Percentiles rank a stretch among this genome's conserved stretches.
phyloP scores from a whole-genome alignment of 495 filamentous ascomycete genomes.

The Rostrohypoxylon terebratum region DNA sequence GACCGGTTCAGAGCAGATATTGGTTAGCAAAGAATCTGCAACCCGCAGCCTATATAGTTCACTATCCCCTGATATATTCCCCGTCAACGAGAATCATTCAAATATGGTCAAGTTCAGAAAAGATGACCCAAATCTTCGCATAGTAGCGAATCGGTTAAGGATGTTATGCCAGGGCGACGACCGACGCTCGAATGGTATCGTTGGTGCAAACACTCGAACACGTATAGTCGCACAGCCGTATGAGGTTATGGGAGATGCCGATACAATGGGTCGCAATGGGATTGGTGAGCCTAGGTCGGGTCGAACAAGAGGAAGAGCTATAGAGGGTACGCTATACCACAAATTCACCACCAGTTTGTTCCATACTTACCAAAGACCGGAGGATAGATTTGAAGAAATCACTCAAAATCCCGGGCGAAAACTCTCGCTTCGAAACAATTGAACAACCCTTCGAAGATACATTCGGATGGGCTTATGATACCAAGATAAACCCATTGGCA shows the following conservation, averaged over 20 bases:
- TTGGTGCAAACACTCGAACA: background rate
- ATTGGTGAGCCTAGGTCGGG: no score
- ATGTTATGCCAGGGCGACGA: background rate
- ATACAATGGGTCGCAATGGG: no score
- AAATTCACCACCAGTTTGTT: background rate
- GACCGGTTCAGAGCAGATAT: conserved; percentile 22
- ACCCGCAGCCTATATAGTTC: conserved; percentile 26
- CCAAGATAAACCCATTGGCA: background rate
- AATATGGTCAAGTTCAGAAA: conserved; percentile 37
- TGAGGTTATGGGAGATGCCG: background rate
- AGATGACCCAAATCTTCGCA: background rate
- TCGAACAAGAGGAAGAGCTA: no score
- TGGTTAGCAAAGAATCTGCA: conserved; percentile 37
- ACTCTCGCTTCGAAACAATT: conserved; percentile 13
- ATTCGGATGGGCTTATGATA: conserved; percentile 35
- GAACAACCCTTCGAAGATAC: conserved; percentile 17
- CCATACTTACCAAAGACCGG: background rate
- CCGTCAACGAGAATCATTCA: conserved; percentile 39
- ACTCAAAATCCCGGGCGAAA: background rate
- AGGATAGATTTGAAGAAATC: conserved; percentile 5
- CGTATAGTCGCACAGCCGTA: background rate
- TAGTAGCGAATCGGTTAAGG: background rate
- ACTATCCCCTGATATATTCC: conserved; percentile 11
- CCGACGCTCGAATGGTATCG: background rate
- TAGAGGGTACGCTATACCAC: background rate